These are phyloP conservation scores for Firmiana major DNA, from an alignment of 345 rosid species.

Conservation along the genomic window DNA sequence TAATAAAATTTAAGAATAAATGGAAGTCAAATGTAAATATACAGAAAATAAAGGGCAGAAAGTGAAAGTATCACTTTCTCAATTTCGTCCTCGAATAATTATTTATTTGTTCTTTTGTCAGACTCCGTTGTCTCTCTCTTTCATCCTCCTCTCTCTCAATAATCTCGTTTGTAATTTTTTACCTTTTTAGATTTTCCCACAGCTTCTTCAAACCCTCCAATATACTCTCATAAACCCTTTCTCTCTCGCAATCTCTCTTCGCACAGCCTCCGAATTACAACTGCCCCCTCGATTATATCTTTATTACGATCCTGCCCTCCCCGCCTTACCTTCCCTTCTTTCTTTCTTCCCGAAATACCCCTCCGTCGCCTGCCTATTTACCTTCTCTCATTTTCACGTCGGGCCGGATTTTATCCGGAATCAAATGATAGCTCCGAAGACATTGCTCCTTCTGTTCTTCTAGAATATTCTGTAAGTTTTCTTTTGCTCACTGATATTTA, in stretches of 20 bases:
- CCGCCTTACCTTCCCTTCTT: constrained; percentile 17
- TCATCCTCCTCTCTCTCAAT: not conserved
- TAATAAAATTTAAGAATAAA: not conserved
- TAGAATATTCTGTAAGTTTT: constrained; percentile 29
- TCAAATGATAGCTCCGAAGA: constrained; percentile 7
- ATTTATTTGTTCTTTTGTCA: constrained; percentile 7
- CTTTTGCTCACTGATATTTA: not conserved
- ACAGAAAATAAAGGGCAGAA: not conserved
- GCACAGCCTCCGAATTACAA: not conserved
- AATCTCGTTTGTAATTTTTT: constrained; percentile 13
- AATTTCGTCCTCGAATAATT: constrained; percentile 1
- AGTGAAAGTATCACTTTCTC: not conserved
- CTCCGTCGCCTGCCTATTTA: constrained; percentile 18
- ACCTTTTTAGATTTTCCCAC: not conserved
- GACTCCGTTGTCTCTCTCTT: constrained; percentile 4
- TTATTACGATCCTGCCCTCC: constrained; percentile 36
- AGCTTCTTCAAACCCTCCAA: constrained; percentile 12
- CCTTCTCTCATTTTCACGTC: not conserved
- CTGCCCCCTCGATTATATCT: constrained; percentile 21
- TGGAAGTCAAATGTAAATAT: not conserved
- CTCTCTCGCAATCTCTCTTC: not conserved
- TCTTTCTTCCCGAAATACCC: constrained; percentile 21
- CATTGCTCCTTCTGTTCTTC: constrained; percentile 11
- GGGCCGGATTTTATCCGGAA: constrained; percentile 6
- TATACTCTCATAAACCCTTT: constrained; percentile 6